phyloP scores from a whole-genome alignment of 352 stramenopile species.

The Globisporangium carolinianum region DNA sequence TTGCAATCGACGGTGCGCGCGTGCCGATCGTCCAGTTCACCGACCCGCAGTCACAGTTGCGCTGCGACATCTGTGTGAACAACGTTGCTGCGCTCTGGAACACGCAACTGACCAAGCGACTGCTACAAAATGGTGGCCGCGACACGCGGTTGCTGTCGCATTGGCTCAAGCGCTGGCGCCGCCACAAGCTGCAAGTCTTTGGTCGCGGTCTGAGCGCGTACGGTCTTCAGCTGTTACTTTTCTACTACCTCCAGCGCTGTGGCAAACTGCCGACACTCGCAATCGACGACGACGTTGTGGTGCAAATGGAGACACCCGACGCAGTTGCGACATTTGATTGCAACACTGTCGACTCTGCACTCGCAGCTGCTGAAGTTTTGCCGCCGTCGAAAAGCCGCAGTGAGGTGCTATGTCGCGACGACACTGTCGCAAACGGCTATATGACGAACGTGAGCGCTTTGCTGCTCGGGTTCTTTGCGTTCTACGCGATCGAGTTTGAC shows the following conservation, averaged over 20 bases:
- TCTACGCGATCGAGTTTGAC: slow-evolving; percentile 69
- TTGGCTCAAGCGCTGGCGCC: slow-evolving; percentile 59
- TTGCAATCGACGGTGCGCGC: slow-evolving; percentile 43
- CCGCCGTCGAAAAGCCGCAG: too few species aligned
- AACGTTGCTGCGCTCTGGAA: slow-evolving; percentile 81
- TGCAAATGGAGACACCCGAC: slow-evolving; percentile 13
- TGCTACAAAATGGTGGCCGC: slow-evolving; percentile 14
- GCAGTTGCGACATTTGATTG: slow-evolving; percentile 16
- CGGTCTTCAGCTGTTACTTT: slow-evolving; percentile 52
- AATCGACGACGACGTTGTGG: slow-evolving; percentile 14
- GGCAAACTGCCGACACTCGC: slow-evolving; percentile 40
- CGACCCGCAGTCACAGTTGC: slow-evolving; percentile 28
- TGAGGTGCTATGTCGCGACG: too few species aligned
- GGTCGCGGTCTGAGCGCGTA: slow-evolving; percentile 54
- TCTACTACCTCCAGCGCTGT: slow-evolving; percentile 60
- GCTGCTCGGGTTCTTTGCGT: slow-evolving; percentile 63
- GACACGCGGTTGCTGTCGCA: slow-evolving; percentile 3
- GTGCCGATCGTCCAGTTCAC: slow-evolving; percentile 64
- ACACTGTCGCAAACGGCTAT: too few species aligned
- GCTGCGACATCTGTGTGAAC: slow-evolving; percentile 76
- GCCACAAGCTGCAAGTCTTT: slow-evolving; percentile 22
- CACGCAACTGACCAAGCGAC: slow-evolving; percentile 40
- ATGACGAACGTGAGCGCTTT: neutral
- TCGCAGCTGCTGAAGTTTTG: slow-evolving; percentile 5
- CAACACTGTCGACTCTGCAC: slow-evolving; percentile 14